Percentiles rank a stretch among this genome's conserved stretches.
Evolutionary conservation across 2,329 filamentous ascomycete species (phyloP).

Genomic region (Sclerotinia subarctica): DNA sequence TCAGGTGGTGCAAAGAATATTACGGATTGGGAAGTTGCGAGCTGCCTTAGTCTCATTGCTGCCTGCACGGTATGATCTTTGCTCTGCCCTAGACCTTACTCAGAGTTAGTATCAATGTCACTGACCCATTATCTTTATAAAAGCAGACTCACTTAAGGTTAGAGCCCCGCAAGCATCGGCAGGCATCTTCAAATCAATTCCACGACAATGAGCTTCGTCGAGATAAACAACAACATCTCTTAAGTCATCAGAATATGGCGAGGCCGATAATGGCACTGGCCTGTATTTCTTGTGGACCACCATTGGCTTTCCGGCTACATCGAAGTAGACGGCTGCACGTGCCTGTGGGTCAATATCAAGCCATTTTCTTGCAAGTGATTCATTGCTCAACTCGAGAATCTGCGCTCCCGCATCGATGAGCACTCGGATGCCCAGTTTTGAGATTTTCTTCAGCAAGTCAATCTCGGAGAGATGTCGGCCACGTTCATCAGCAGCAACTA

Average conservation of each 20-base stretch:
- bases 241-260: slow-evolving; percentile 30
- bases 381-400: slow-evolving; percentile 57
- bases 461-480: slow-evolving; percentile 45
- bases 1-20: slow-evolving; percentile 36
- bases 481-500: slow-evolving; percentile 43
- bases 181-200: slow-evolving; percentile 32
- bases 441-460: slow-evolving; percentile 45
- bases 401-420: slow-evolving; percentile 64
- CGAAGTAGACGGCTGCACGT: slow-evolving; percentile 27
- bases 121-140: too few relatives aligned
- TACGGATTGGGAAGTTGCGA: slow-evolving; percentile 43
- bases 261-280: slow-evolving; percentile 28
- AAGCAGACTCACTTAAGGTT: slow-evolving; percentile 24
- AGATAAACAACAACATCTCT: slow-evolving; percentile 31
- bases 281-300: slow-evolving; percentile 27
- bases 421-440: slow-evolving; percentile 45
- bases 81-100: slow-evolving; percentile 24
- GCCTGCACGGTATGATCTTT: slow-evolving; percentile 57
- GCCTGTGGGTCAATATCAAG: slow-evolving; percentile 25
- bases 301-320: slow-evolving; percentile 23
- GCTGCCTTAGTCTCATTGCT: slow-evolving; percentile 62
- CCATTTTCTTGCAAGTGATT: slow-evolving; percentile 28
- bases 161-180: slow-evolving; percentile 25
- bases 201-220: slow-evolving; percentile 34
- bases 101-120: not conserved